Conservation (phyloP, 176 grass and related monocot species). For the Thalia dealbata region DNA sequence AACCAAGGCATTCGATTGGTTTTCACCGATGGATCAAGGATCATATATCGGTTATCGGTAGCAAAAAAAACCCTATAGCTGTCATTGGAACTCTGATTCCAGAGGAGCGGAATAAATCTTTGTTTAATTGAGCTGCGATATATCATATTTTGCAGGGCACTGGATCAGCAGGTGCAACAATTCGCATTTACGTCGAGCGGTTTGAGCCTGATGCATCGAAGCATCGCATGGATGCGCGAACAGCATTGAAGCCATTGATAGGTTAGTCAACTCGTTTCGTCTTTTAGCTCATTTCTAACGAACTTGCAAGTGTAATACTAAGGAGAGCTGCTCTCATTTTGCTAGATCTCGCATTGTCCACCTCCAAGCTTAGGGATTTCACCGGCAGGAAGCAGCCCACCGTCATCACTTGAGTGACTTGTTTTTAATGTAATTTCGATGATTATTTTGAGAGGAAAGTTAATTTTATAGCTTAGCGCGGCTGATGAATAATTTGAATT, state of each 20-base stretch:
- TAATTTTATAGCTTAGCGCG: no score
- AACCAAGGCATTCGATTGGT: slow-evolving; percentile 90
- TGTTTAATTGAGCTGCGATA: not conserved
- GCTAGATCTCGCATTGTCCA: slow-evolving; percentile 64
- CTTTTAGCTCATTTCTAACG: no score
- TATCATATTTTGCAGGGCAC: slow-evolving; percentile 51
- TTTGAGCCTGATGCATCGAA: slow-evolving; percentile 64
- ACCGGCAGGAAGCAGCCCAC: slow-evolving; percentile 78
- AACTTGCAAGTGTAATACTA: not conserved
- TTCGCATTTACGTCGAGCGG: slow-evolving; percentile 78
- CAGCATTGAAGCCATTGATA: slow-evolving; percentile 66
- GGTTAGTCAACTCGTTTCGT: slow-evolving; percentile 18
- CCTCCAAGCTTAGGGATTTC: slow-evolving; percentile 76
- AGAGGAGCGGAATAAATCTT: not conserved
- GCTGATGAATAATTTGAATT: no score
- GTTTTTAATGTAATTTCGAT: no score
- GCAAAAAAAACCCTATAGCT: not conserved
- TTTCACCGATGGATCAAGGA: slow-evolving; percentile 72
- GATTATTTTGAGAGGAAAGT: no score
- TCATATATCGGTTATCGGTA: slow-evolving; percentile 89
- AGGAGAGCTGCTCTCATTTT: slow-evolving; percentile 6
- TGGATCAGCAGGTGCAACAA: slow-evolving; percentile 81
- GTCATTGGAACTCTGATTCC: not conserved
- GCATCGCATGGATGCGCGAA: slow-evolving; percentile 61
- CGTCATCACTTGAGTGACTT: slow-evolving; percentile 51